Evolutionary conservation across 169 alveolate species (phyloP), one percentile per base, ranked within the genome.

Genomic region (Cryptosporidium sp.): DNA sequence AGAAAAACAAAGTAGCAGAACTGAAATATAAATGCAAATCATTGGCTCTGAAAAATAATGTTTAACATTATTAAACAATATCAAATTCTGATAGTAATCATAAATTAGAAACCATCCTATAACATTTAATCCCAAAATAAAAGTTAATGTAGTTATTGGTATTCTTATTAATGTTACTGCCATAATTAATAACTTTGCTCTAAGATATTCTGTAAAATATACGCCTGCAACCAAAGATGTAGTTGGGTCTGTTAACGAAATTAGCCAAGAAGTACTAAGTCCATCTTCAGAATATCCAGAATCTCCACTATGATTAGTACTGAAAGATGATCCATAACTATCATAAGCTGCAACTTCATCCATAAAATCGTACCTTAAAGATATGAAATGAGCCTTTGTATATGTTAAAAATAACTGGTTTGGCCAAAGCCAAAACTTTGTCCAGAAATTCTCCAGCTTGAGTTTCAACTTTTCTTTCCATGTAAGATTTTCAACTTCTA

Each of bases 321-420:
- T 80, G 65, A 80, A 80, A 10, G 72, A 65, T 9, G 89, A 80
- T 29, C 89, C 89, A 60, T 80, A 80, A 18, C 62, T 80, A 31
- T 73, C 86, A 80, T 80, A 80, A 23, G 89, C 51, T 26, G 89
- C 89, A 45, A 80, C 75, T 67, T 80, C 89, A 35, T 80, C 89
- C 89, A 80, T 80, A 60, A 80, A 80, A 31, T 80, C 89, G 39
- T 80, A 80, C 31, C 89, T 56, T 48, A 80, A 80, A 42, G 89
- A 60, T n/a, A 80, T 48, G 33, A 80, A 80, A 39, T 80, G 89
- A 80, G 89, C 89, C 33, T 80, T 80, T 37, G 67, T 62, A 62
- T 80, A 80, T 10, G 89, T 80, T 23, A 80, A 42, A 29, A 80
- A 80, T 21, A 80, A 29, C 42, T 80, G 65, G 53, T 61, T 80